These are phyloP conservation scores for Pichia sp. DNA, from an alignment of 1,139 yeast species.

Conservation along the genomic window DNA sequence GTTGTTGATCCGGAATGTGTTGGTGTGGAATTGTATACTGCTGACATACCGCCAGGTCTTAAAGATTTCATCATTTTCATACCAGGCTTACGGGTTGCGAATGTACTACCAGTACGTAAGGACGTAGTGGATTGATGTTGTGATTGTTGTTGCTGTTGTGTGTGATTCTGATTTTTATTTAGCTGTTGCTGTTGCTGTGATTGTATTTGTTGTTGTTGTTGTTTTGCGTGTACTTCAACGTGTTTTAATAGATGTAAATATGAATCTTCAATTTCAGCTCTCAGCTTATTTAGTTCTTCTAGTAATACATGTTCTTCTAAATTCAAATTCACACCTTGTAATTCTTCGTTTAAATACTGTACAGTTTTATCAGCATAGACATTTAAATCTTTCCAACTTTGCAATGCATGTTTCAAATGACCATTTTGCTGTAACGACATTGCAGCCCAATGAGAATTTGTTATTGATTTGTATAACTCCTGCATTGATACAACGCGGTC, in stretches of 20 bases:
- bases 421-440: constrained; percentile 51
- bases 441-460: constrained; percentile 17
- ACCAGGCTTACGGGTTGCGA: constrained; percentile 18
- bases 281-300: constrained; percentile 41
- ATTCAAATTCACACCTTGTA: constrained; percentile 25
- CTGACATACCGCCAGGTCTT: constrained; percentile 17
- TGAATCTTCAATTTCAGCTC: constrained; percentile 46
- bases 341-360: constrained; percentile 45
- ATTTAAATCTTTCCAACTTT: constrained; percentile 67
- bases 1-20: constrained; percentile 2
- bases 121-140: neutral
- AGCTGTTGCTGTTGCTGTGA: constrained; percentile 3
- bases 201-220: constrained; percentile 4
- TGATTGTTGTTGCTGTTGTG: neutral
- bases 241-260: constrained; percentile 22
- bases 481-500: constrained; percentile 50
- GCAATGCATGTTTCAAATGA: constrained; percentile 48
- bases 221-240: constrained; percentile 2
- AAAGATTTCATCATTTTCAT: constrained; percentile 26
- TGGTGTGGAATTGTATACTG: neutral
- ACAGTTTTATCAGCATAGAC: constrained; percentile 51
- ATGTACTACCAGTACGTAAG: neutral
- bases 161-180: neutral
- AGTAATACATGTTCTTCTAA: constrained; percentile 40
- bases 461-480: constrained; percentile 38